Conservation (phyloP, 371 early-diverging fungal genomes). For the Syncephalastrum monosporum region DNA sequence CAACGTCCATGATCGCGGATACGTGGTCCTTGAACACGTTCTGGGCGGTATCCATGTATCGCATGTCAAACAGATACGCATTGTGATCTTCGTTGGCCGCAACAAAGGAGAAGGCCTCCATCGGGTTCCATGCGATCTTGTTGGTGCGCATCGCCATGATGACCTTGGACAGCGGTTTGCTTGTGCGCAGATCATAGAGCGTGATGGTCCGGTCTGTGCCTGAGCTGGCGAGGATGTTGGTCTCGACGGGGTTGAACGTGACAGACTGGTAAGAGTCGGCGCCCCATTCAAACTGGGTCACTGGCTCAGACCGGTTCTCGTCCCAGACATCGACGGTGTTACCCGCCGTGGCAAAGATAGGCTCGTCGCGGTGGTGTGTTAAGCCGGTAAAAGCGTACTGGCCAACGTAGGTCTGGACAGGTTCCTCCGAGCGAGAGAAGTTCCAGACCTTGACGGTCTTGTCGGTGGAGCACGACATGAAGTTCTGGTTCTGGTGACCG, state of each 20-base stretch:
- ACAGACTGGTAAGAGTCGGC: conserved; percentile 92
- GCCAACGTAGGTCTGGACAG: conserved; percentile 75
- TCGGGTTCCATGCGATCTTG: conserved; percentile 97
- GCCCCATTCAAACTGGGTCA: conserved; percentile 86
- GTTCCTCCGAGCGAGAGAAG: conserved; percentile 33
- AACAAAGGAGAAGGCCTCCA: conserved; percentile 93
- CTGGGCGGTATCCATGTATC: conserved; percentile 81
- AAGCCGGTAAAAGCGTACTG: conserved; percentile 77
- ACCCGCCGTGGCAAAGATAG: conserved; percentile 87
- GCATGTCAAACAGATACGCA: conserved; percentile 95
- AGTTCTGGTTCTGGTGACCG: conserved; percentile 62
- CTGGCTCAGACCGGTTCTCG: conserved; percentile 82
- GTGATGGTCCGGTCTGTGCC: conserved; percentile 92
- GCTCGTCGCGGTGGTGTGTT: conserved; percentile 80
- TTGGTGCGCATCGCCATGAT: conserved; percentile 86
- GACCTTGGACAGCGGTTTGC: conserved; percentile 75
- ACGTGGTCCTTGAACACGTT: conserved; percentile 95
- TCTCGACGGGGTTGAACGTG: conserved; percentile 93
- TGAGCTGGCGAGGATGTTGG: conserved; percentile 84
- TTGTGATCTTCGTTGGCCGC: conserved; percentile 98
- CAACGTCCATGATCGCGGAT: conserved; percentile 93
- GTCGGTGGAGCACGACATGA: conserved; percentile 88
- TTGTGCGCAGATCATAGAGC: conserved; percentile 91
- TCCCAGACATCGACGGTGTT: conserved; percentile 93
- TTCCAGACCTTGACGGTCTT: conserved; percentile 90